Evolutionary conservation across 2,329 filamentous ascomycete genomes (phyloP), one percentile per base, ranked within the genome.

Genomic region (Ophiocordyceps camponoti-rufipedis): DNA sequence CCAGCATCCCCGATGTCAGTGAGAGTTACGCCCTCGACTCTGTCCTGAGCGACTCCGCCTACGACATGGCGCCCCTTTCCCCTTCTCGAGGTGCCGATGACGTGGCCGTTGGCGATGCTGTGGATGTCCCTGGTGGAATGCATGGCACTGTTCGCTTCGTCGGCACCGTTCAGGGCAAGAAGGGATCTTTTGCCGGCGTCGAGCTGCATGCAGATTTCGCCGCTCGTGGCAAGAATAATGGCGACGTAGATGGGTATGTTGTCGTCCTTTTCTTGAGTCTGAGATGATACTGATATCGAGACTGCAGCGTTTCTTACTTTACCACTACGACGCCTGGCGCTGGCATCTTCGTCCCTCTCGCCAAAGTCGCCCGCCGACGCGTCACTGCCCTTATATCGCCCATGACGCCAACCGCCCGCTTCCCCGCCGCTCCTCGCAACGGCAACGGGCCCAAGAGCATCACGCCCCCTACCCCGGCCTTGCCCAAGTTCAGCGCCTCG

Each of bases 51-150:
- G 56, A 56, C 52, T 48, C 51, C 40, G 51, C 52, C 46, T 54
- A 54, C 54, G 59, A 58, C 57, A 70, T 60, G 45, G 75, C 75
- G 68, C 64, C 68, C 44, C 58, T 67, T 45, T 78, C 74, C 0
- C 75, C 75, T 28, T 67, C 66, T 46, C 66, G 71, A 62, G 64
- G 7, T n/a, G 35, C 57, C 52, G 70, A 72, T 45, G 58, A 68
- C 49, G 62, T 94, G 49, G 72, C 78, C 51, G 71, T 91, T 39
- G 89, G 89, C 52, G 89, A 95, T 58, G 62, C 71, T 32, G 89
- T 95, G 50, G 88, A 95, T 53, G 89, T 95, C 42, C 88, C 89
- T 2, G 91, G 91, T 40, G 85, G 82, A 60, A 94, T 98, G 87
- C 70, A 82, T 52, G 91, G 91, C 43, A 82, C 78, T 2, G 80